Conservation (phyloP, 2,329 filamentous ascomycete species). For the Sphaerostilbella broomeana region DNA sequence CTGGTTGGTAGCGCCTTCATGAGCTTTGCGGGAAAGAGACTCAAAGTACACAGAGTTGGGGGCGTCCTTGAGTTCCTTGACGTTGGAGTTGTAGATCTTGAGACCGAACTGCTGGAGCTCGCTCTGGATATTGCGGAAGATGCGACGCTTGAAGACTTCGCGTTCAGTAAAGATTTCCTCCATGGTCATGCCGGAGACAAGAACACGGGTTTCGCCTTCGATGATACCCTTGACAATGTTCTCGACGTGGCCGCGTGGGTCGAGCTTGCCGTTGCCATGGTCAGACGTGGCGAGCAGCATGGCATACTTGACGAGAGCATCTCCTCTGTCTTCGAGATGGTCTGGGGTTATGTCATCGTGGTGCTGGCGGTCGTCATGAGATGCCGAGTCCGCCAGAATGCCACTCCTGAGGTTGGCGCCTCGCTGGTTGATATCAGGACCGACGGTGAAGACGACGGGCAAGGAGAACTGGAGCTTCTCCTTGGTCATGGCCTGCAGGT, state of each 20-base stretch:
- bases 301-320: constrained; percentile 73
- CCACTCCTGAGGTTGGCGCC: constrained; percentile 33
- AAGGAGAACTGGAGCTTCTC: constrained; percentile 81
- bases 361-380: constrained; percentile 11
- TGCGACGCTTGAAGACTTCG: constrained; percentile 69
- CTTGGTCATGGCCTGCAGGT: constrained; percentile 79
- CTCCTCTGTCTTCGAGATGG: constrained; percentile 45
- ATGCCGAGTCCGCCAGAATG: constrained; percentile 8
- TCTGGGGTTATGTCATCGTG: constrained; percentile 19
- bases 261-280: constrained; percentile 27
- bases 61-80: constrained; percentile 82
- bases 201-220: constrained; percentile 76
- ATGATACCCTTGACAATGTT: constrained; percentile 88
- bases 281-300: constrained; percentile 67
- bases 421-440: constrained; percentile 63
- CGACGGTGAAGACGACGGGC: constrained; percentile 80
- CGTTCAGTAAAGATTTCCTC: constrained; percentile 79
- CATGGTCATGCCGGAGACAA: constrained; percentile 88
- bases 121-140: constrained; percentile 67
- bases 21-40: constrained; percentile 73
- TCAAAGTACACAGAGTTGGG: constrained; percentile 78
- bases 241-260: constrained; percentile 57
- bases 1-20: constrained; percentile 79
- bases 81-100: constrained; percentile 64
- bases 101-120: constrained; percentile 78